These are phyloP conservation scores for Penicillium ochrochloron DNA, from an alignment of 495 filamentous ascomycete species.

Conservation along the genomic window DNA sequence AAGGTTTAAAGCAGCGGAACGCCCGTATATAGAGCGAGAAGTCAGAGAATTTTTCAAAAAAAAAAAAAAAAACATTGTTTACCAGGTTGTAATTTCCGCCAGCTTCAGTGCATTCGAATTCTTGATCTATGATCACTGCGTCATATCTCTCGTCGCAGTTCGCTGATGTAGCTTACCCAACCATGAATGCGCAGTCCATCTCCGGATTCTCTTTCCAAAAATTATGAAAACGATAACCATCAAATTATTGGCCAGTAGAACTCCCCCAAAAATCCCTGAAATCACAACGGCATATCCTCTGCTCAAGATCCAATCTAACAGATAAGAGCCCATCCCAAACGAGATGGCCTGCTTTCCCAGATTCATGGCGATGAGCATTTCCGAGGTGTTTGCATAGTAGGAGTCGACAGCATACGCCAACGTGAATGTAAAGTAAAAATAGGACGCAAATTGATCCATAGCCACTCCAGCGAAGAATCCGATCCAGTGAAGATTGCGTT, in stretches of 20 bases:
- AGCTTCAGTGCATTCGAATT: not conserved
- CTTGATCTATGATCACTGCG: constrained; percentile 29
- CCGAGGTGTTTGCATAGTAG: constrained; percentile 59
- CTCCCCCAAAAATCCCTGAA: constrained; percentile 58
- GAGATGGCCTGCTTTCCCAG: constrained; percentile 67
- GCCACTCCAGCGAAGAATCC: constrained; percentile 58
- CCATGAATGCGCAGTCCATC: constrained; percentile 55
- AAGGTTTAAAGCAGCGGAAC: not conserved
- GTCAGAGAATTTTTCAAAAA: too few species aligned
- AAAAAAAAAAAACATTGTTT: too few species aligned
- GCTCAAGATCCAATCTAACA: constrained; percentile 62
- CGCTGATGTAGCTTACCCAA: constrained; percentile 54
- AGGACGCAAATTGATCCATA: constrained; percentile 56
- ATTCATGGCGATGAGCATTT: constrained; percentile 73
- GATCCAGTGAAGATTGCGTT: constrained; percentile 59
- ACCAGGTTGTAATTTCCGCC: too few species aligned
- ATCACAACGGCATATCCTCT: constrained; percentile 62
- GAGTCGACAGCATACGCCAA: constrained; percentile 63
- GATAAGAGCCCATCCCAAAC: constrained; percentile 63
- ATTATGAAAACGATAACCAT: constrained; percentile 58
- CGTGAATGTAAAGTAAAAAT: constrained; percentile 65
- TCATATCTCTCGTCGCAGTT: constrained; percentile 43
- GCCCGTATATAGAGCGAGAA: too few species aligned
- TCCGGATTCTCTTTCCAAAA: constrained; percentile 60
- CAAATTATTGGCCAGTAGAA: constrained; percentile 62